These are phyloP conservation scores for Tulasnella sp. DNA, from an alignment of 768 basidiomycete species.

Conservation along the genomic window DNA sequence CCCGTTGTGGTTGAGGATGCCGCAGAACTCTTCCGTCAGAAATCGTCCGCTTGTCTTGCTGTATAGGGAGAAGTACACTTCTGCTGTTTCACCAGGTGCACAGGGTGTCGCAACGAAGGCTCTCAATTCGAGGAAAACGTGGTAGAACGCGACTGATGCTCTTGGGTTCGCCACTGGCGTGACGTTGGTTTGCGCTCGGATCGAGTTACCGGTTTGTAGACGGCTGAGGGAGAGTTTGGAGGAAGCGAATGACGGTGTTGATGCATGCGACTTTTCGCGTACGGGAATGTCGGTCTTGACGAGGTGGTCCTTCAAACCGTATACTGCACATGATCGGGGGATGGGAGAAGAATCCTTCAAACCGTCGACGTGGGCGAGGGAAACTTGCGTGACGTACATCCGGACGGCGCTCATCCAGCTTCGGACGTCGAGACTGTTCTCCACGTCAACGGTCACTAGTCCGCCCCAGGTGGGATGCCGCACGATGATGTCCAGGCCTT, in stretches of 20 bases:
- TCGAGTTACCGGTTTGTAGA: neutral
- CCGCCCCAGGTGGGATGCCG: constrained; percentile 86
- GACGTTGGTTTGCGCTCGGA: neutral
- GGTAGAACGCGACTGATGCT: constrained; percentile 44
- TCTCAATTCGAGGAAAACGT: constrained; percentile 80
- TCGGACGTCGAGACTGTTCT: constrained; percentile 65
- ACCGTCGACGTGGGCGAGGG: constrained; percentile 65
- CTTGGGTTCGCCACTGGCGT: neutral
- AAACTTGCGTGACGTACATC: constrained; percentile 84
- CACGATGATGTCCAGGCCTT: constrained; percentile 92
- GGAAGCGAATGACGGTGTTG: neutral
- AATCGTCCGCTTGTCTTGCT: constrained; percentile 74
- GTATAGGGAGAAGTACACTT: constrained; percentile 89
- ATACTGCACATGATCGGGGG: constrained; percentile 1
- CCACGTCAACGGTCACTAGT: constrained; percentile 80
- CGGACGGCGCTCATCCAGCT: constrained; percentile 83
- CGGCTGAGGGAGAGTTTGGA: neutral
- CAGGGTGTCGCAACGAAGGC: constrained; percentile 89
- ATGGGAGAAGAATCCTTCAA: neutral
- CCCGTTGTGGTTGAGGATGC: constrained; percentile 84
- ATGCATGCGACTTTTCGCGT: constrained; percentile 40
- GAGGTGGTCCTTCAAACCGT: neutral
- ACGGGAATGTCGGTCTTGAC: constrained; percentile 21
- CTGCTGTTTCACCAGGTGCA: constrained; percentile 81
- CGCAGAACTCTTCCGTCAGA: constrained; percentile 88